phyloP scores from a whole-genome alignment of 73 alveolate genomes.

The Paramecium sonneborni region DNA sequence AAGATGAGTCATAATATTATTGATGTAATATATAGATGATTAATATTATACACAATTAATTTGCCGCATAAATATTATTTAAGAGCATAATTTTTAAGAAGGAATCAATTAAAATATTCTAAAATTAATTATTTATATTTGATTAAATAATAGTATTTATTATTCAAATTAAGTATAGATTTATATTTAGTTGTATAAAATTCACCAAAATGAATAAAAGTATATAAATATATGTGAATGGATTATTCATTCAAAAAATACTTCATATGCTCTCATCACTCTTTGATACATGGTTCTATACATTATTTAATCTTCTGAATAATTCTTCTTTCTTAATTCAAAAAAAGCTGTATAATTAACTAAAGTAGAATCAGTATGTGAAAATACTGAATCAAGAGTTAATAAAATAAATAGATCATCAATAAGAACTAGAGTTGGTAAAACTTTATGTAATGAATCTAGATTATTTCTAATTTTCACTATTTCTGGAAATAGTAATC shows the following conservation, averaged over 20 bases:
- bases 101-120: background rate
- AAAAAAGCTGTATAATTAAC: slow-evolving; percentile 5
- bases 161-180: too few species aligned
- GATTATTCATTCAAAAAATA: slow-evolving; percentile 16
- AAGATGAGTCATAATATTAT: slow-evolving; percentile 47
- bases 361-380: background rate
- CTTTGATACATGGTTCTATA: slow-evolving; percentile 6
- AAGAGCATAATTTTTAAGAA: too few species aligned
- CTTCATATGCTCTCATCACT: slow-evolving; percentile 40
- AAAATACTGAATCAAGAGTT: slow-evolving; percentile 18
- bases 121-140: background rate
- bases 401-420: slow-evolving; percentile 42
- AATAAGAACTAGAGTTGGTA: slow-evolving; percentile 1
- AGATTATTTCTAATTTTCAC: slow-evolving; percentile 26
- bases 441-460: slow-evolving; percentile 44
- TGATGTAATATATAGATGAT: slow-evolving; percentile 10
- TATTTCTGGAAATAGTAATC: slow-evolving; percentile 37
- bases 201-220: too few species aligned
- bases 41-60: background rate
- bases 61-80: too few species aligned
- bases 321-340: background rate
- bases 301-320: background rate
- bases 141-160: too few species aligned
- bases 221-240: background rate
- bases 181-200: too few species aligned